These are phyloP conservation scores for Tritrichomonas musculus DNA, from an alignment of 208 protist species.

Conservation along the genomic window DNA sequence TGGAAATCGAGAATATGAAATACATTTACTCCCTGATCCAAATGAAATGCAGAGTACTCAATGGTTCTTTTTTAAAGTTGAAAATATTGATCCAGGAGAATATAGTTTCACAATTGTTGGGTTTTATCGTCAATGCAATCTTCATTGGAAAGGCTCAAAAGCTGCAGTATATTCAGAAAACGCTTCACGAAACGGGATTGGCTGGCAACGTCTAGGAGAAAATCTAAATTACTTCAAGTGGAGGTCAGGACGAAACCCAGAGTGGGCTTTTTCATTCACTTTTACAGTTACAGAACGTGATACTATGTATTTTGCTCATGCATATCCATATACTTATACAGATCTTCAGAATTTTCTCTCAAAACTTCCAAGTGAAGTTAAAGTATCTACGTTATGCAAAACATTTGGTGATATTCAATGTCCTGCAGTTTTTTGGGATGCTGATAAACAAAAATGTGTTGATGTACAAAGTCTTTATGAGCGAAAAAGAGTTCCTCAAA, in stretches of 20 bases:
- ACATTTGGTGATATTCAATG: background rate
- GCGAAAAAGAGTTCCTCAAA: background rate
- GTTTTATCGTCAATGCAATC: background rate
- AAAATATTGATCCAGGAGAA: background rate
- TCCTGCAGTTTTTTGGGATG: conserved; percentile 21
- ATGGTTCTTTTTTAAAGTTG: conserved; percentile 34
- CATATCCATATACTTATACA: conserved; percentile 33
- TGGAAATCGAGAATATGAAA: background rate
- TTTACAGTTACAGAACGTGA: background rate
- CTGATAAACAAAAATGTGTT: background rate
- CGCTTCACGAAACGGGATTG: background rate
- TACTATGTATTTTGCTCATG: conserved; percentile 8
- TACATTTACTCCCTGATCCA: conserved; percentile 9
- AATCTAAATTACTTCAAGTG: background rate
- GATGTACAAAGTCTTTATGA: background rate
- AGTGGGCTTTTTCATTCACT: conserved; percentile 6
- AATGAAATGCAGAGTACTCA: background rate
- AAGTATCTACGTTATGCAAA: background rate
- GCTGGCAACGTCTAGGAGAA: conserved; percentile 13
- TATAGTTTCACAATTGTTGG: background rate
- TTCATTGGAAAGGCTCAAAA: background rate
- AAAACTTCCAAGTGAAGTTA: background rate
- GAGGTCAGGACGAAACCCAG: background rate
- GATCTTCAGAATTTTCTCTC: background rate
- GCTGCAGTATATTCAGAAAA: background rate